Evolutionary conservation across 192 early-diverging fungal genomes (phyloP), one percentile per base, ranked within the genome.

Genomic region (Irineochytrium annulatum): DNA sequence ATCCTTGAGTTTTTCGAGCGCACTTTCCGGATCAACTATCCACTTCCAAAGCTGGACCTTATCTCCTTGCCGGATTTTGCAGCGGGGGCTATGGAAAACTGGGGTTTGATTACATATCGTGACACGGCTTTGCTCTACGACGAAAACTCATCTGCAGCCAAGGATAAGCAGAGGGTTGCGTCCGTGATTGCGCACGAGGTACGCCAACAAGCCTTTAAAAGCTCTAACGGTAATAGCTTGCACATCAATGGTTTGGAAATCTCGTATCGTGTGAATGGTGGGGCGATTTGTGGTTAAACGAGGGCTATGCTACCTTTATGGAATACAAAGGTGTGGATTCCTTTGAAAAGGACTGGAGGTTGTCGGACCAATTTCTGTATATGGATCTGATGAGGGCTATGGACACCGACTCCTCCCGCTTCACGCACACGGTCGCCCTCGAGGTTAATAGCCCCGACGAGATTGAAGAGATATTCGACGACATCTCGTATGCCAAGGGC

Each of bases 301-400:
- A 97, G 73, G 92, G 92, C 16, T 97, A 95, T 75, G 94, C 94
- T 20, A 91, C 92, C 4, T 95, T 90, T 83, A 88, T 90, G 20
- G 35, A 65, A 39, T 60, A 57, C 52, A 51, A 55, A 43, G 56
- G 44, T 22, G 57, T 65, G 26, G 14, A 57, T 19, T 46, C 52
- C 3, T 43, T 54, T 2, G 51, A 68, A 33, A 63, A 66, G 2
- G 33, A 43, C 29, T 65, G 64, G 67, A 39, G 57, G 24, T 37
- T 62, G 19, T 26, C 19, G 28, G 66, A 66, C 3, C 43, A 52
- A 29, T 77, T 77, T 37, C 32, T 77, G 8, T 34, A 33, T 22
- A 14, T 11, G 20, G 59, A 65, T 5, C 59, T 58, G 20, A 19
- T 65, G 3, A 22, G 31, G 29, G 76, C 76, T 14, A 33, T 78